phyloP scores from a whole-genome alignment of 1,284 basidiomycete genomes.

The Abortiporus biennis region DNA sequence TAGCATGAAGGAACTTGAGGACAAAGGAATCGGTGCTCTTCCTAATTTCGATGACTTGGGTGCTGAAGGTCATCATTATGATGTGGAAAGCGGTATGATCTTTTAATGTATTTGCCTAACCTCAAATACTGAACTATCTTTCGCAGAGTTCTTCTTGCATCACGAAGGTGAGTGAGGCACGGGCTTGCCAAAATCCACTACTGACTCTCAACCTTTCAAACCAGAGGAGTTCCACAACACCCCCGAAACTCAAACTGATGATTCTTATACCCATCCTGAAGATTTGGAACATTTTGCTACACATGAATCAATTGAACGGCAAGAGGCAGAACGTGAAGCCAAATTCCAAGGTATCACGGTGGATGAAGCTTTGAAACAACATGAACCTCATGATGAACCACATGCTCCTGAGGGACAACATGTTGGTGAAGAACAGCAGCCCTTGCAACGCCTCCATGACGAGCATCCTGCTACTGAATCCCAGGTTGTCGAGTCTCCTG shows the following conservation, averaged over 20 bases:
- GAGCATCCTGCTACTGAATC: conserved; percentile 7
- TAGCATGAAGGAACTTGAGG: conserved; percentile 75
- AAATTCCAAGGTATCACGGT: conserved; percentile 75
- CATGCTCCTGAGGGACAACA: conserved; percentile 10
- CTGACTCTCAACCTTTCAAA: conserved; percentile 2
- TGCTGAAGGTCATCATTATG: conserved; percentile 90
- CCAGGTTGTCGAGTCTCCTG: conserved; percentile 13
- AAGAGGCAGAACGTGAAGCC: conserved; percentile 83
- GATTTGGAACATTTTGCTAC: conserved; percentile 85
- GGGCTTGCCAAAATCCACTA: neutral
- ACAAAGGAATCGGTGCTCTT: conserved; percentile 71
- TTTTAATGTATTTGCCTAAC: conserved; percentile 2
- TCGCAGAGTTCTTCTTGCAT: conserved; percentile 80
- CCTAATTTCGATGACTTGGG: conserved; percentile 89
- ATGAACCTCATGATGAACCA: conserved; percentile 29
- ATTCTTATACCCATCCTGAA: conserved; percentile 90
- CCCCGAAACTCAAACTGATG: conserved; percentile 95
- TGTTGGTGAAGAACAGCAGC: conserved; percentile 19
- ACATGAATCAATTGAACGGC: conserved; percentile 82
- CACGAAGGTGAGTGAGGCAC: conserved; percentile 69
- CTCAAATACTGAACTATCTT: too few species aligned
- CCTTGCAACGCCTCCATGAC: conserved; percentile 17
- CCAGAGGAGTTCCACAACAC: conserved; percentile 89
- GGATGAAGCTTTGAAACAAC: conserved; percentile 55
- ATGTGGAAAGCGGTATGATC: conserved; percentile 75